Evolutionary conservation across 2,329 filamentous ascomycete species (phyloP), one percentile per base, ranked within the genome.

Genomic region (Aspergillus glaucus): DNA sequence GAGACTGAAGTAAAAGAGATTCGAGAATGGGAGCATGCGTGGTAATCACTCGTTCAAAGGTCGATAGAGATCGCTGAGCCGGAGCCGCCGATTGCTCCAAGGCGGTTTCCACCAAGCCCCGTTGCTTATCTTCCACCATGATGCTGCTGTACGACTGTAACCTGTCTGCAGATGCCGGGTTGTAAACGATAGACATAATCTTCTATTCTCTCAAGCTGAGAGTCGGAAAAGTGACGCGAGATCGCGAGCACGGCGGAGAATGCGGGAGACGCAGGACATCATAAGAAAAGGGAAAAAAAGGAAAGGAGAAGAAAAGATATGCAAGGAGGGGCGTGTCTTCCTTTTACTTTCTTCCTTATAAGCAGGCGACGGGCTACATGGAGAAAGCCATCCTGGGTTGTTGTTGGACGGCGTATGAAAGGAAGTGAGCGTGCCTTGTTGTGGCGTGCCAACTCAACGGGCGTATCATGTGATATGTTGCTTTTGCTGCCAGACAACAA

Each of bases 1-100:
- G 76, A 37, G 79, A 69, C 55, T 82, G 79, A 40, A 78, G 71
- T 43, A 82, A 71, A 21, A 83, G 72, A 37, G 78, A 81, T 62
- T 81, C 79, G 51, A 82, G 70, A 50, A 82, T 73, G 43, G 80
- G 79, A 28, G 77, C 75, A 62, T 81, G 77, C 17, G 76, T 73
- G 44, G 77, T 79, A 53, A 82, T 62, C 54, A 81, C 65, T 55
- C 73, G 65, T 63, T 82, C 79, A 60, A 82, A 79, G 17, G 63
- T 66, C 14, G 73, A 75, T 19, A 74, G 64, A 44, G 54, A 53
- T 26, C 62, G 63, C 43, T 66, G 57, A n/a, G 48, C 52, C 34
- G 59, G 55, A 37, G 55, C 30, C 44, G 54, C 44, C 15, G 57
- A 55, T 17, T 58, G 50, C 44, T 60, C 53, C 37, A 57, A 49